Base-by-base conservation (phyloP, 2,329 filamentous ascomycete genomes). In the Tolypocladium endophyticum region DNA sequence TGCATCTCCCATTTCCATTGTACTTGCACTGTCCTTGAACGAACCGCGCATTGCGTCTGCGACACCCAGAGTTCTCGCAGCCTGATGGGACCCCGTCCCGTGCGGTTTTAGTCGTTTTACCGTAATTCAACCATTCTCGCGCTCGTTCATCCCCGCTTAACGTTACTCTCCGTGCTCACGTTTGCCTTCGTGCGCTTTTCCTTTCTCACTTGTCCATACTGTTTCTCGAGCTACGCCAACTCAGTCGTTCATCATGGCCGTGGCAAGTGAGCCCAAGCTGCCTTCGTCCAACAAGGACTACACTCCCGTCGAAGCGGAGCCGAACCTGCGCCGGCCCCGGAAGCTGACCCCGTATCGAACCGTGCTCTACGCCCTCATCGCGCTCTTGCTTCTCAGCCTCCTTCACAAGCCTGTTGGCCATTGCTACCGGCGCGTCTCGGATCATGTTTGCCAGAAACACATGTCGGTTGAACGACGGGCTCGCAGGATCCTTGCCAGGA, bases 381-480 rank as follows among this genome's bases (percentile, higher is more conserved):
- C 67, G 1, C 58, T 74, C 0, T 33, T 73, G 5, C 59, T 63
- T 1, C 61, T 73, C 30, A 64, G 67, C 30, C 36, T 70, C 23
- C 61, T 72, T 36, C 65, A 69, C 53, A 58, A 65, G 45, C 66
- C 68, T n/a, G 61, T 67, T 33, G 59, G 55, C 9, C 63, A 61
- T 54, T 67, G 69, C 18, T 68, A 68, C 39, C 64, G 63, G 38
- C 64, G 61, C 16, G 56, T 66, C 16, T 65, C 62, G 39, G 61
- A 68, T n/a, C 64, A 68, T 61, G 59, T 58, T 20, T 69, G 67
- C 60, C 63, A 67, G 35, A 67, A 64, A 47, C 67, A 70, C 6
- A 64, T 66, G 60, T 73, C 74, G 4, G 66, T 79, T 28, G 76
- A 82, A 56, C 70, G 78, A 56, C 73, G 79, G 43, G 79, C 79